Evolutionary conservation across 1,284 basidiomycete species (phyloP), one percentile per base, ranked within the genome.

Genomic region (Thecaphora thlaspeos): DNA sequence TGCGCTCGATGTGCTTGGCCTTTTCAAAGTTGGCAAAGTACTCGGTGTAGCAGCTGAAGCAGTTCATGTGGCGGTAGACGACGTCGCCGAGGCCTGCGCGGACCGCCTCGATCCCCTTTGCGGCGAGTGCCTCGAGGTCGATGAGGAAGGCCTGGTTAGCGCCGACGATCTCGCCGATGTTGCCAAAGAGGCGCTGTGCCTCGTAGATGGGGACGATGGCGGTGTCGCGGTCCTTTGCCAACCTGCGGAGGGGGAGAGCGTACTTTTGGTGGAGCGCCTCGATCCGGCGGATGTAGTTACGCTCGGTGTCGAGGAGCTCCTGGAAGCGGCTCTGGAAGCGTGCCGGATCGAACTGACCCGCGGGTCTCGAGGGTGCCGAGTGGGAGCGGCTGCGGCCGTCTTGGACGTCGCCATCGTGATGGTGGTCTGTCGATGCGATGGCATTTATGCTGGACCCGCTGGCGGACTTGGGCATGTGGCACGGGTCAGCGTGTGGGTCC

Each of bases 21-120:
- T 95, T 91, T 80, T 95, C 93, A 55, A 92, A 86, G 75, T 93
- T 92, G 68, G 86, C 84, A 67, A 94, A 91, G 79, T 93, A 96
- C 59, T 88, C 86, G 65, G 85, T 88, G 79, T 96, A 96, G 66
- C 89, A 87, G 65, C 93, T 90, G 69, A 96, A 92, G 51, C 65
- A 71, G 23, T 62, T 60, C 64, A 77, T 75, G 68, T 75, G 63
- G 17, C 84, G 84, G 56, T 93, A 79, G 39, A 88, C 86, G 34
- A 95, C 86, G 72, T 94, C 91, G 4, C 92, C 93, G 3, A 95
- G 82, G 7, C 85, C 84, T 22, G 86, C 19, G 66, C 84, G 82
- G 26, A 84, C 81, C 26, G 82, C 79, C 43, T 62, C 53, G 1
- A 51, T 56, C 55, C 86, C 91, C 86, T 77, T 55, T 2, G 55